These are phyloP conservation scores for Aspergillus baeticus DNA, from an alignment of 495 filamentous ascomycete genomes.

Conservation along the genomic window DNA sequence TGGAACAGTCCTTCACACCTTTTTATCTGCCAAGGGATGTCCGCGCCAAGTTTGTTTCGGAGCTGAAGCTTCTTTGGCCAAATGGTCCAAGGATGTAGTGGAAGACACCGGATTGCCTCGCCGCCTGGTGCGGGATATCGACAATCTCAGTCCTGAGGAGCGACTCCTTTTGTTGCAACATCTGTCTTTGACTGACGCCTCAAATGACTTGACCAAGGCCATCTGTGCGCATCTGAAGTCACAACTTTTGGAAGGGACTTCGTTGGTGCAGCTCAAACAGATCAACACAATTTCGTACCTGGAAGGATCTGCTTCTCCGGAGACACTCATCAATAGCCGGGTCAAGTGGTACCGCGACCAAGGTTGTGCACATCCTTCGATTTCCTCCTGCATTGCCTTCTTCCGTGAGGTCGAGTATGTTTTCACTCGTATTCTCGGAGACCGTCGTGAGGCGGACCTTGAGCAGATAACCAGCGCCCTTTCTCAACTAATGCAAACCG, in stretches of 20 bases:
- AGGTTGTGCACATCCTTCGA: slow-evolving; percentile 41
- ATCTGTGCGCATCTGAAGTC: slow-evolving; percentile 45
- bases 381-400: slow-evolving; percentile 34
- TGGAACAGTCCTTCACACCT: slow-evolving; percentile 56
- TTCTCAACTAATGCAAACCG: slow-evolving; percentile 33
- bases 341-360: slow-evolving; percentile 53
- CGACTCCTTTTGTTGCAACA: slow-evolving; percentile 50
- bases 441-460: slow-evolving; percentile 40
- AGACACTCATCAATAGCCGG: slow-evolving; percentile 44
- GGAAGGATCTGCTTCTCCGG: slow-evolving; percentile 38
- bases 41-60: slow-evolving; percentile 52
- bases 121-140: slow-evolving; percentile 51
- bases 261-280: slow-evolving; percentile 48
- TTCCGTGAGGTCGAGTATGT: slow-evolving; percentile 46
- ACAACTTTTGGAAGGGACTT: slow-evolving; percentile 50
- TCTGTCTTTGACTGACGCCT: slow-evolving; percentile 38
- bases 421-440: slow-evolving; percentile 40
- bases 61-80: slow-evolving; percentile 45
- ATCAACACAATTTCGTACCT: slow-evolving; percentile 52
- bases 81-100: slow-evolving; percentile 35
- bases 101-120: slow-evolving; percentile 39
- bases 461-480: slow-evolving; percentile 38
- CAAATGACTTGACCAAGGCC: slow-evolving; percentile 25
- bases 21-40: slow-evolving; percentile 49
- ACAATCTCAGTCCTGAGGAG: slow-evolving; percentile 52